Evolutionary conservation across 2,329 filamentous ascomycete genomes (phyloP), one percentile per base, ranked within the genome.

Genomic region (Phialemoniopsis sp.): DNA sequence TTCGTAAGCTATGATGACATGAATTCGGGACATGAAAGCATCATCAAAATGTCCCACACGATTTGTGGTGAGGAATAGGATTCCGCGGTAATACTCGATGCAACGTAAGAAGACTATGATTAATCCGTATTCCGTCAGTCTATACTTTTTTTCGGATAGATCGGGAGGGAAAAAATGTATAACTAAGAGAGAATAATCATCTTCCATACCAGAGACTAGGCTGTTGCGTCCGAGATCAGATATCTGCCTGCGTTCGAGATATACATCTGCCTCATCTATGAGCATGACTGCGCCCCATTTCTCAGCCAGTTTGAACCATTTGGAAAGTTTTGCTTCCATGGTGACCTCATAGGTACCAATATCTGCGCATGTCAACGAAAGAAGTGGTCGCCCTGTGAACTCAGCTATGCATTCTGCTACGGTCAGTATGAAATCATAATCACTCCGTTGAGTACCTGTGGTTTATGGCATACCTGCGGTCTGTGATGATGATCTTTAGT

Each of bases 1-100:
- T n/a, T 43, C 44, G 37, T 47, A 50, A 21, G 41, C 32, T 1
- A 50, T 36, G 18, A 28, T 29, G 8, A 49, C 38, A 31, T 48
- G 44, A 29, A 48, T 35, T 7, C 48, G 41, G 2, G 46, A 47
- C 1, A 42, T 44, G 42, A 49, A 46, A 0, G 63, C 64, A 28
- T 62, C 59, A 37, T 68, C 65, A 29, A 68, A 59, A 3, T 45
- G 44, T 4, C 57, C 48, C 15, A 67, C 61, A 8, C 50, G 46
- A 34, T 56, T 56, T 0, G 53, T 56, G 0, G 53, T 58, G 3
- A 55, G 42, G 33, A 55, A 54, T 3, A 56, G 42, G 14, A 56
- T 51, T 8, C 49, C 52, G 2, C 40, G 36, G 38, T 55, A 58
- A 34, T 55, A 55, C 34, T 56, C 51, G 26, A 56, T 42, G 10